Evolutionary conservation across 1,284 basidiomycete species (phyloP).

Genomic region (Tilletia walkeri): DNA sequence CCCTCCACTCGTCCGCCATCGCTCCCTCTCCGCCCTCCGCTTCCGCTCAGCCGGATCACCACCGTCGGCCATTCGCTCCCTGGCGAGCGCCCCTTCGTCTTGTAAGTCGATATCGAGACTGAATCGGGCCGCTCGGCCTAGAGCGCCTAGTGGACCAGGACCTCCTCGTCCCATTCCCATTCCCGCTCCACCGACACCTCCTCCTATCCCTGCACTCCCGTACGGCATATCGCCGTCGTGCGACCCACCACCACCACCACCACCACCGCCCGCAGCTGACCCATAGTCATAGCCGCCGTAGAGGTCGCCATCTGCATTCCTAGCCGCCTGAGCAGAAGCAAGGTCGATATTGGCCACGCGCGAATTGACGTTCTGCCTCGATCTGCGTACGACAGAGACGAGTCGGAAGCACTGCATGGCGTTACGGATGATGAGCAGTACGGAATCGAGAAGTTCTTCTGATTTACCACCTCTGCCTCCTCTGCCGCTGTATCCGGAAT

Average conservation of each 20-base stretch:
- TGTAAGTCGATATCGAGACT: slow-evolving; percentile 52
- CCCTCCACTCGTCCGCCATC: neutral
- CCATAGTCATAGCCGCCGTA: neutral
- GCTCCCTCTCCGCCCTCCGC: slow-evolving; percentile 18
- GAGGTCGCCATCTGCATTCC: neutral
- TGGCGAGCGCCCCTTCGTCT: slow-evolving; percentile 48
- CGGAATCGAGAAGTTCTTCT: slow-evolving; percentile 51
- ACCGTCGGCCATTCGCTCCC: slow-evolving; percentile 49
- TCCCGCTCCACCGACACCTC: slow-evolving; percentile 26
- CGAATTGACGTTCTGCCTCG: slow-evolving; percentile 40
- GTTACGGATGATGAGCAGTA: slow-evolving; percentile 51
- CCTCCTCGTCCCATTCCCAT: slow-evolving; percentile 23
- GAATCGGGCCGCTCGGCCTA: slow-evolving; percentile 22
- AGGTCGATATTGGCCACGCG: slow-evolving; percentile 47
- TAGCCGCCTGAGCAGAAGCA: neutral
- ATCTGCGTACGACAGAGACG: slow-evolving; percentile 47
- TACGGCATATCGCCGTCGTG: neutral
- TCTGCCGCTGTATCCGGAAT: slow-evolving; percentile 18
- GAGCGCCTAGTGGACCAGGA: neutral
- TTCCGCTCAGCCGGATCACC: slow-evolving; percentile 30
- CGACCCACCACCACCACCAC: neutral
- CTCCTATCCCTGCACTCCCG: slow-evolving; percentile 24
- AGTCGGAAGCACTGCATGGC: slow-evolving; percentile 49
- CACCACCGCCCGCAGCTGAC: neutral
- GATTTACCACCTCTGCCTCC: slow-evolving; percentile 34